Evolutionary conservation across 768 basidiomycete species (phyloP).

Genomic region (Imleria badia): DNA sequence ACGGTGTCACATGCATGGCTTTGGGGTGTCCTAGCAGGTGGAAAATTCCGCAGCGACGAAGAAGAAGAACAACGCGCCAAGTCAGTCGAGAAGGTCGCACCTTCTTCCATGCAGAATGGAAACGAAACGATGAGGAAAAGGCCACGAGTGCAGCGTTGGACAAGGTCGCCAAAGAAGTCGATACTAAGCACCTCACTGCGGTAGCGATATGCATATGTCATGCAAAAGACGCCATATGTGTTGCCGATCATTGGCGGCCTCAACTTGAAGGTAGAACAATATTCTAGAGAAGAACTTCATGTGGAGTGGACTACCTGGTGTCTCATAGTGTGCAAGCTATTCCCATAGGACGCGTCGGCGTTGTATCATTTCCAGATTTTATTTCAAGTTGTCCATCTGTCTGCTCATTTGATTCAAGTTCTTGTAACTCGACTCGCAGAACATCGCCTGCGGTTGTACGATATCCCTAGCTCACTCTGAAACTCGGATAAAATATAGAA

Average conservation of each 20-base stretch:
- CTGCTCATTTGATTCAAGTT: background rate
- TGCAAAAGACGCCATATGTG: conserved; percentile 47
- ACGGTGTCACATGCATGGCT: conserved; percentile 18
- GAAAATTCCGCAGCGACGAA: conserved; percentile 29
- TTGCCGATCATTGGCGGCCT: conserved; percentile 45
- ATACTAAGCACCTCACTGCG: conserved; percentile 32
- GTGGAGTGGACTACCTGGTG: no score
- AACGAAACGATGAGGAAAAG: conserved; percentile 33
- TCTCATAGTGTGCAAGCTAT: background rate
- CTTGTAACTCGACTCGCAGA: background rate
- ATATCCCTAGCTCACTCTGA: background rate
- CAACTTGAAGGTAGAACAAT: conserved; percentile 44
- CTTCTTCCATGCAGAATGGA: conserved; percentile 25
- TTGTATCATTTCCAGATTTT: background rate
- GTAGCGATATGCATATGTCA: conserved; percentile 46
- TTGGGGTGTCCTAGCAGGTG: conserved; percentile 34
- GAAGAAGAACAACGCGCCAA: conserved; percentile 28
- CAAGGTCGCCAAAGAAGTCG: conserved; percentile 41
- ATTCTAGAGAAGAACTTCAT: background rate
- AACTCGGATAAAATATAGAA: background rate
- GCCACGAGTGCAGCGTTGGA: conserved; percentile 37
- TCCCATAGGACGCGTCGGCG: background rate
- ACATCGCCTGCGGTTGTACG: no score
- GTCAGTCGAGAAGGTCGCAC: conserved; percentile 41
- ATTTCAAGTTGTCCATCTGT: background rate